Percentiles rank a stretch among this genome's conserved stretches.
phyloP scores from a whole-genome alignment of 2,329 filamentous ascomycete genomes.

The Diaporthe sp. region DNA sequence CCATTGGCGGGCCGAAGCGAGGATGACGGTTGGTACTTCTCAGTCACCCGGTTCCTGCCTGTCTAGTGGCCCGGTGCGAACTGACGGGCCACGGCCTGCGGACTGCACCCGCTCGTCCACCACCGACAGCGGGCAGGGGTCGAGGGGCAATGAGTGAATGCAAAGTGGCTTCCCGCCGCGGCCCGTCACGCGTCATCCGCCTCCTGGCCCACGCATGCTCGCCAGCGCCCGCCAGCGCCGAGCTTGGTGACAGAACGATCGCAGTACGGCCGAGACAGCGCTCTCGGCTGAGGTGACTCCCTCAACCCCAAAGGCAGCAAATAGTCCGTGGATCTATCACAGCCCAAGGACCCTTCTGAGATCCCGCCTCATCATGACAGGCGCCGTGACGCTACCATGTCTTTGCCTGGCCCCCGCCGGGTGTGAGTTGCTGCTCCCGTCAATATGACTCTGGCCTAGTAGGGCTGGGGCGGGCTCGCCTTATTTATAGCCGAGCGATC shows the following conservation, averaged over 20 bases:
- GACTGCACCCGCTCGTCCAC: not conserved
- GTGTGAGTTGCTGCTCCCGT: slow-evolving; percentile 23
- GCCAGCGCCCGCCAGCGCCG: slow-evolving; percentile 16
- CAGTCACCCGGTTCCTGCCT: slow-evolving; percentile 3
- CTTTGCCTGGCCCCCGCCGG: not conserved
- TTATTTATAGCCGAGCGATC: slow-evolving; percentile 32
- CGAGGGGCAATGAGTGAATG: not conserved
- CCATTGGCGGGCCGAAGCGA: slow-evolving; percentile 21
- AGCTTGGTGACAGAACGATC: slow-evolving; percentile 13
- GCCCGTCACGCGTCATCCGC: slow-evolving; percentile 23
- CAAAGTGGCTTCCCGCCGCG: not conserved
- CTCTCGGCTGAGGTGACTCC: slow-evolving; percentile 18
- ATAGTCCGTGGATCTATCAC: slow-evolving; percentile 9
- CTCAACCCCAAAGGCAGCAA: not conserved
- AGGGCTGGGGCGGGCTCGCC: slow-evolving; percentile 12
- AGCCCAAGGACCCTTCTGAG: not conserved
- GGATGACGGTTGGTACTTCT: slow-evolving; percentile 1
- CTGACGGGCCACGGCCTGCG: not conserved
- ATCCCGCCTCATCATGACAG: slow-evolving; percentile 13
- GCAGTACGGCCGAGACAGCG: slow-evolving; percentile 33
- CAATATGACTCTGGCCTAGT: slow-evolving; percentile 33
- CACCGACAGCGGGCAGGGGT: not conserved
- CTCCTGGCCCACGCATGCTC: slow-evolving; percentile 2
- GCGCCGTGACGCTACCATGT: slow-evolving; percentile 15
- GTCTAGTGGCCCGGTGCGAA: not conserved